phyloP scores from a whole-genome alignment of 225 moss, liverwort and hornwort genomes.

The Lunularia cruciata region DNA sequence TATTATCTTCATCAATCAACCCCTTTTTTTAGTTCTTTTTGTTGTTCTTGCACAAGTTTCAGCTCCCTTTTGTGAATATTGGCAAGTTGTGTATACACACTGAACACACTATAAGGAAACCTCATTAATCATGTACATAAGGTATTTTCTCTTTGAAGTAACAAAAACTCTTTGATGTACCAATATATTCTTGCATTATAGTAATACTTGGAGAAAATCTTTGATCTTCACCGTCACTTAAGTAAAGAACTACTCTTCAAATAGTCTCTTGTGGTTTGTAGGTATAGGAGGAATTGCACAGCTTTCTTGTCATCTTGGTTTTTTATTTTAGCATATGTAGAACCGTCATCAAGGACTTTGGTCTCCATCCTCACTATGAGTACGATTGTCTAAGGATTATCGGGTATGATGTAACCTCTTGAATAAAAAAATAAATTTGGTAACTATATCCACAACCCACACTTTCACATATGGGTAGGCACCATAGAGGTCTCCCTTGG shows the following conservation, averaged over 20 bases:
- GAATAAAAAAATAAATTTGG: too few species aligned
- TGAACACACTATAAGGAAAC: not conserved
- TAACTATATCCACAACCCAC: too few species aligned
- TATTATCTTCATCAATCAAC: not conserved
- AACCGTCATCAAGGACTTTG: too few species aligned
- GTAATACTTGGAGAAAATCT: not conserved
- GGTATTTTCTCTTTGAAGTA: not conserved
- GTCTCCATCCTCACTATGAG: too few species aligned
- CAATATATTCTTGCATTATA: not conserved
- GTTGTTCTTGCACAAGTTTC: not conserved
- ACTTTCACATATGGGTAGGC: too few species aligned
- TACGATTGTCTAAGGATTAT: too few species aligned
- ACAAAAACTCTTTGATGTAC: not conserved
- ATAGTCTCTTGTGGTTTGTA: not conserved
- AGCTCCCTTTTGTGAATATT: not conserved
- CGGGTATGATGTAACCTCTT: too few species aligned
- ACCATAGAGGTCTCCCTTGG: too few species aligned
- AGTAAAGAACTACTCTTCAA: not conserved
- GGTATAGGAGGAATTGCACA: too few species aligned
- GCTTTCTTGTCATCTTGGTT: too few species aligned
- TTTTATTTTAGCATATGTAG: too few species aligned
- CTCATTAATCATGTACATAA: not conserved
- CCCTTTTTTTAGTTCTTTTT: not conserved
- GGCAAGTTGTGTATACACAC: not conserved
- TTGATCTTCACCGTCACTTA: not conserved